These are phyloP conservation scores for Crotalaria pallida DNA, from an alignment of 306 rosid species.

Conservation along the genomic window DNA sequence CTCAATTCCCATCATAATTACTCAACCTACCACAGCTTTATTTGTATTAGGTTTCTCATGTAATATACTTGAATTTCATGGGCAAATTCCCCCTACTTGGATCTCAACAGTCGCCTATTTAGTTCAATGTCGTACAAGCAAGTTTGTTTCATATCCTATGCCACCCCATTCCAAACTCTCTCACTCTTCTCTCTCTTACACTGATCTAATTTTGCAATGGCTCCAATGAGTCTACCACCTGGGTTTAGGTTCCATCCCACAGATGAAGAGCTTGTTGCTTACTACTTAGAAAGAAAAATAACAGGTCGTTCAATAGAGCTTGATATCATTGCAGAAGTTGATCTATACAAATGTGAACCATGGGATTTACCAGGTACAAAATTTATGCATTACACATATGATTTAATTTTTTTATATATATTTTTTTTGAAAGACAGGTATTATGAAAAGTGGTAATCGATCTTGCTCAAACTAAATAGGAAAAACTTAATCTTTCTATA, in stretches of 20 bases:
- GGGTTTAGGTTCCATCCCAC: slow-evolving; percentile 97
- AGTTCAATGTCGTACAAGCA: slow-evolving; percentile 48
- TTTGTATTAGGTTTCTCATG: not conserved
- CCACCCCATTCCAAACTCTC: slow-evolving; percentile 3
- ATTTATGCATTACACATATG: too few relatives aligned
- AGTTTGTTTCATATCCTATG: slow-evolving; percentile 18
- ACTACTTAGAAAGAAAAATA: slow-evolving; percentile 79
- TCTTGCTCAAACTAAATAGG: too few relatives aligned
- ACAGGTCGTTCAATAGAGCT: slow-evolving; percentile 89
- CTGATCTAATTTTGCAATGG: slow-evolving; percentile 35
- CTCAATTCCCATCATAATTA: slow-evolving; percentile 8
- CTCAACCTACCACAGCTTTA: not conserved
- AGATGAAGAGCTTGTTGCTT: slow-evolving; percentile 94
- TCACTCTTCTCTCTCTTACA: slow-evolving; percentile 11
- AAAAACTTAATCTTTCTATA: too few relatives aligned
- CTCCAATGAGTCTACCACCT: slow-evolving; percentile 98
- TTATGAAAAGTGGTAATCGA: too few relatives aligned
- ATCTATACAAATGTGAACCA: slow-evolving; percentile 93
- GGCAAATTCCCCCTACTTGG: slow-evolving; percentile 4
- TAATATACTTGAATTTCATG: slow-evolving; percentile 19
- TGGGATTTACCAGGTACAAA: slow-evolving; percentile 96
- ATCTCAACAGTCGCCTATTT: slow-evolving; percentile 62
- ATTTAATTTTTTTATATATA: too few relatives aligned
- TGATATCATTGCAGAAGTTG: slow-evolving; percentile 90
- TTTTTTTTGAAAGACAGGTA: too few relatives aligned